phyloP scores from a whole-genome alignment of 805 yeast species.

The Maudiozyma pseudohumilis region DNA sequence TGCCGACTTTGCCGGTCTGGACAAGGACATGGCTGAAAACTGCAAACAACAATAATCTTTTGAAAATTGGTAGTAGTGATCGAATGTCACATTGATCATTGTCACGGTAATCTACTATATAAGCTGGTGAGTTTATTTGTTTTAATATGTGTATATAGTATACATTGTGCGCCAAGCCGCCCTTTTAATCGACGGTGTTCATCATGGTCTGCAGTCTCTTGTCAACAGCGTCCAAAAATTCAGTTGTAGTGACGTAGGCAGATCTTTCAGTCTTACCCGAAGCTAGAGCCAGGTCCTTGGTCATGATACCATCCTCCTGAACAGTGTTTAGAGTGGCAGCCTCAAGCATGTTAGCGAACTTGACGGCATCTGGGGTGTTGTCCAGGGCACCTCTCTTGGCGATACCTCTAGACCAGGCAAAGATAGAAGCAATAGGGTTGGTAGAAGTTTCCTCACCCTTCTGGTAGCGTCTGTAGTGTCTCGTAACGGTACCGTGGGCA shows the following conservation, averaged over 20 bases:
- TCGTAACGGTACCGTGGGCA: conserved; percentile 81
- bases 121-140: background rate
- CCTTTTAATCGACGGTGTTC: conserved; percentile 21
- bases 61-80: too few species aligned
- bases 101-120: too few species aligned
- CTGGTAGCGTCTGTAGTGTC: conserved; percentile 77
- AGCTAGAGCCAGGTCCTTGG: conserved; percentile 72
- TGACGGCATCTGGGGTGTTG: conserved; percentile 56
- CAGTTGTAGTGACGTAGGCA: conserved; percentile 62
- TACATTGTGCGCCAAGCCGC: too few species aligned
- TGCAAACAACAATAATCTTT: conserved; percentile 22
- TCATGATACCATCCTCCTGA: conserved; percentile 65
- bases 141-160: background rate
- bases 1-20: conserved; percentile 16
- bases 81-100: too few species aligned
- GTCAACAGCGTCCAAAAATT: conserved; percentile 70
- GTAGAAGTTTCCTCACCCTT: conserved; percentile 77
- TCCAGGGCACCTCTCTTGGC: conserved; percentile 75
- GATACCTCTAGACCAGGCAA: conserved; percentile 81
- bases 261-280: conserved; percentile 52
- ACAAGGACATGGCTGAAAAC: conserved; percentile 23
- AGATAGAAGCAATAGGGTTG: conserved; percentile 75
- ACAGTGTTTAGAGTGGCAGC: conserved; percentile 63
- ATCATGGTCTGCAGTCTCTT: conserved; percentile 36
- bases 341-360: conserved; percentile 58